Base-by-base conservation (phyloP, 768 basidiomycete species). In the Hypholoma fasciculare region DNA sequence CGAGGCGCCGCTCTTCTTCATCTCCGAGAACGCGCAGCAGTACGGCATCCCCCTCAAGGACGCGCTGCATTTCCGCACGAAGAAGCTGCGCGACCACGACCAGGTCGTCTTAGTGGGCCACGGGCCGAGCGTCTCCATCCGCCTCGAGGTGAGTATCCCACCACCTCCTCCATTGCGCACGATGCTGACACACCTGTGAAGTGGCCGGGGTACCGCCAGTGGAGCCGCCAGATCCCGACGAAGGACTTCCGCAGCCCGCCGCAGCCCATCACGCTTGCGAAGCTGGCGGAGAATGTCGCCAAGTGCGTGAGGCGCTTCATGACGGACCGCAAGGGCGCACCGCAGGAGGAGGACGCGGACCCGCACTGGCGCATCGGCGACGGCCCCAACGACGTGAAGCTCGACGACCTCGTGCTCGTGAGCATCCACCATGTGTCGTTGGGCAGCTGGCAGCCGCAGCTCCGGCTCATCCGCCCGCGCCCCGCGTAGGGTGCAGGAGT, bases 341-440 rank as follows among this genome's bases (percentile, higher is more conserved):
- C 65, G 20, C 65, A 88, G 71, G 89, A 92, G 54, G 87, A 87
- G n/a, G n/a, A n/a, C n/a, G 78, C 80, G 3, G 86, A 89, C 66
- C 65, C 67, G 9, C 71, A 73, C 26, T 92, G 88, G 89, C 78
- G 74, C 61, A 80, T 92, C n/a, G 88, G 87, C 14, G 63, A 69
- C 13, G 74, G 72, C n/a, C 67, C 70, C n/a, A 67, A 73, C 40
- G 73, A 80, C 59, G 86, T 92, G 71, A 80, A 70, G 38, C 73
- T 88, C 4, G 87, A 88, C 27, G 83, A 92, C 67, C 76, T 92
- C 50, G 74, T 87, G 51, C 81, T 92, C 46, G 87, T 92, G 63
- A 88, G 88, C 63, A 83, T 92, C 54, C 89, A 92, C 71, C 90
- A 92, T 62, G 89, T 92, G 52, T 90, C 89, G 12, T 84, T 89